Base-by-base conservation (phyloP, 208 protist species). In the Leishmania arabica region DNA sequence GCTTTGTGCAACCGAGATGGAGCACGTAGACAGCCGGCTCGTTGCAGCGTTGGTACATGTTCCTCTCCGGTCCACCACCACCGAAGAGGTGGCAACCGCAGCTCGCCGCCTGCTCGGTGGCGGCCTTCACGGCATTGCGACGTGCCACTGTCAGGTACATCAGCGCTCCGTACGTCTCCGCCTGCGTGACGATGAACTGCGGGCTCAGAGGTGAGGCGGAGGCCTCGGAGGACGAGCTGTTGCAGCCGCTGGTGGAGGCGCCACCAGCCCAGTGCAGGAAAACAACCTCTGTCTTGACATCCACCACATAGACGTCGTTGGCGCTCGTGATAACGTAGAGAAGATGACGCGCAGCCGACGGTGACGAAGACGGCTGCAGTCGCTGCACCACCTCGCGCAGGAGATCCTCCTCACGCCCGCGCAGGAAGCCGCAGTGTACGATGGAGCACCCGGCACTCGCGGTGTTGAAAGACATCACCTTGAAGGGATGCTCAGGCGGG, bases 381-480 rank as follows among this genome's bases (percentile, higher is more conserved):
- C 65, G 87, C 31, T 78, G 80, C 54, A 82, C 84, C 37, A 90
- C 66, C 51, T 87, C 87, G 40, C 65, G 66, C n/a, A 83, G 0
- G 37, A 90, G 78, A 70, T 90, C 87, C 3, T 84, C 83, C 40
- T 87, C 84, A 17, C 84, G 70, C 8, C 87, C 87, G 21, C 72
- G 45, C 54, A 90, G 75, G 58, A 87, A 90, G 42, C 76, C 56
- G 68, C 72, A 83, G 81, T 90, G 87, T 60, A 69, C 64, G n/a
- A 90, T 77, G 24, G 81, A 62, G 75, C 54, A 82, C 34, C 73
- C 42, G n/a, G 78, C 17, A 72, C 68, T 19, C 58, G 54, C 53
- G 70, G 65, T 60, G 42, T 65, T 75, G 40, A 85, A 82, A 17
- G 62, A 78, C 21, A 88, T 21, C n/a, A 85, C 85, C 27, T 88